Conservation (phyloP, 345 rosid species). For the sweet orange (Citrus sinensis) region DNA sequence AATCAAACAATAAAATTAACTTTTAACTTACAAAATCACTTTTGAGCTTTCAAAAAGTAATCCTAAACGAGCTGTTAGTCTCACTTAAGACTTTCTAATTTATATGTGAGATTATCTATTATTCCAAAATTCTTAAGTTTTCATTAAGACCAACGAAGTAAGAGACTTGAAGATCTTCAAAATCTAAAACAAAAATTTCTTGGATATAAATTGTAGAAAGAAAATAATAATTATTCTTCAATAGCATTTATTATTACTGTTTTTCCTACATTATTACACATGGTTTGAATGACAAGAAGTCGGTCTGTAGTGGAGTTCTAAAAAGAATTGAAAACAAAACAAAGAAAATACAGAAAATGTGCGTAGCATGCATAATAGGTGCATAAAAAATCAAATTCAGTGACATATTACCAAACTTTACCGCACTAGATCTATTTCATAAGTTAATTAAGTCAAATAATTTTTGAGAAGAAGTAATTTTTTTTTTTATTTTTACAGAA, state of each 20-base stretch:
- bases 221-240: background rate
- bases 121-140: too few species aligned
- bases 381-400: background rate
- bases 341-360: background rate
- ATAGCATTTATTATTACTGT: background rate
- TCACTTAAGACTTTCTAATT: too few species aligned
- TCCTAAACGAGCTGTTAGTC: accelerated
- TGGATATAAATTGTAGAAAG: background rate
- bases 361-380: background rate
- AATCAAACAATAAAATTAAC: too few species aligned
- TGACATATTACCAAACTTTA: background rate
- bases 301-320: background rate
- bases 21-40: too few species aligned
- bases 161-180: background rate
- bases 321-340: background rate
- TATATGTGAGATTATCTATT: too few species aligned
- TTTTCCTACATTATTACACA: background rate
- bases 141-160: background rate
- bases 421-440: background rate
- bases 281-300: background rate
- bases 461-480: background rate
- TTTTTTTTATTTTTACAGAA: background rate
- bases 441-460: background rate
- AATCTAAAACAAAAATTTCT: background rate
- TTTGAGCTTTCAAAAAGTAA: accelerated